phyloP scores from a whole-genome alignment of 1,139 yeast genomes.

The Sugiyamaella japonica region DNA sequence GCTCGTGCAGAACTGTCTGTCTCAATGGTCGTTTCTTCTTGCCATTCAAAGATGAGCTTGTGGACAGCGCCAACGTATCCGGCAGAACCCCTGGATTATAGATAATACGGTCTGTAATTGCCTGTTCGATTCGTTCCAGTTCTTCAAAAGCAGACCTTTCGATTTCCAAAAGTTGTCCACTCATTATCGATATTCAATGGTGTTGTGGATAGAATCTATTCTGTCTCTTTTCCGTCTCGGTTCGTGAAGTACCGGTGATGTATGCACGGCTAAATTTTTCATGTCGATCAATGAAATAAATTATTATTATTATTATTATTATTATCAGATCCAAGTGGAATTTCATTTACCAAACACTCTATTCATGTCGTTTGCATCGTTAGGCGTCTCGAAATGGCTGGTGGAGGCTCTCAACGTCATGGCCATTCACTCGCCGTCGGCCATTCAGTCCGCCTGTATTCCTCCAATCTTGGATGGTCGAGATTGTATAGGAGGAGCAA shows the following conservation, averaged over 20 bases:
- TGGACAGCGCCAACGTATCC: slow-evolving; percentile 28
- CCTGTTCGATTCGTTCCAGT: slow-evolving; percentile 57
- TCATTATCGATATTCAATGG: slow-evolving; percentile 13
- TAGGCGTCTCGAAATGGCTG: slow-evolving; percentile 88
- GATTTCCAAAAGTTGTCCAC: slow-evolving; percentile 19
- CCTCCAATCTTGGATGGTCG: slow-evolving; percentile 80
- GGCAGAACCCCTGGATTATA: slow-evolving; percentile 53
- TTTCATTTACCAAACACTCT: not conserved
- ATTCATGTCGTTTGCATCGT: slow-evolving; percentile 49
- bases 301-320: too few relatives aligned
- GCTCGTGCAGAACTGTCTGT: slow-evolving; percentile 60
- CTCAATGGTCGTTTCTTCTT: slow-evolving; percentile 44
- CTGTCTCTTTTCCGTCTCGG: too few relatives aligned
- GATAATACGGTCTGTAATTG: slow-evolving; percentile 51
- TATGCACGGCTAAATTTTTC: slow-evolving; percentile 19
- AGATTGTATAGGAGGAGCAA: slow-evolving; percentile 98
- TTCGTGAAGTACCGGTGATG: not conserved
- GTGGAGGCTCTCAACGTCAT: slow-evolving; percentile 75
- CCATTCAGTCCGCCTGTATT: slow-evolving; percentile 84
- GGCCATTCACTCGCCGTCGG: slow-evolving; percentile 81
- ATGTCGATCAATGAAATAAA: not conserved
- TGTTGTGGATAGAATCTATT: too few relatives aligned
- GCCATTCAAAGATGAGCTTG: slow-evolving; percentile 36
- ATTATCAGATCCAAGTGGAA: slow-evolving; percentile 6
- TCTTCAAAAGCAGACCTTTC: slow-evolving; percentile 45